phyloP scores from a whole-genome alignment of 331 rosid genomes.

The Ulmus americana region DNA sequence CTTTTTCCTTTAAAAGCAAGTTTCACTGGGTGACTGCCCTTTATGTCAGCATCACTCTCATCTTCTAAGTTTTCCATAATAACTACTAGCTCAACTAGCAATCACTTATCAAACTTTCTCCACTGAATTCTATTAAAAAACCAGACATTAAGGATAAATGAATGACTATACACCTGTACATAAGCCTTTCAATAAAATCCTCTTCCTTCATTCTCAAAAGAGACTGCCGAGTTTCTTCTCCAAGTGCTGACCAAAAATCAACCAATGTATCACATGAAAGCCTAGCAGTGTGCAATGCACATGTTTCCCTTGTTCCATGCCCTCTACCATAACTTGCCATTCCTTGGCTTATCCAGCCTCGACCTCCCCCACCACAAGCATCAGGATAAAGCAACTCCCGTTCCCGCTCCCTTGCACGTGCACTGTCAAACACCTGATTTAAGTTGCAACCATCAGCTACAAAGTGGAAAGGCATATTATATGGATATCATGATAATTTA shows the following conservation, averaged over 20 bases:
- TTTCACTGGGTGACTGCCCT: constrained; percentile 24
- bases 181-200: constrained; percentile 96
- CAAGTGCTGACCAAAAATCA: constrained; percentile 96
- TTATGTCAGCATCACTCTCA: constrained; percentile 13
- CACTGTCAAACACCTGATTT: constrained; percentile 86
- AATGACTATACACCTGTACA: constrained; percentile 79
- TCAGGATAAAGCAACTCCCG: constrained; percentile 96
- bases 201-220: constrained; percentile 98
- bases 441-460: constrained; percentile 30
- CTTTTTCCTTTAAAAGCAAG: constrained; percentile 15
- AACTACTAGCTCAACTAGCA: constrained; percentile 17
- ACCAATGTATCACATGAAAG: constrained; percentile 95
- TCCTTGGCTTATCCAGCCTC: constrained; percentile 99
- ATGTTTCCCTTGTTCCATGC: constrained; percentile 91
- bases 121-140: constrained; percentile 27
- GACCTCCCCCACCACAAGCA: constrained; percentile 99
- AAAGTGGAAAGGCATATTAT: constrained; percentile 13
- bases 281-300: constrained; percentile 95
- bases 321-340: constrained; percentile 82
- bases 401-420: constrained; percentile 93
- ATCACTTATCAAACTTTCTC: constrained; percentile 9
- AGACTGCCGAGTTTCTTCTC: constrained; percentile 92
- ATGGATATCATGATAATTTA: constrained; percentile 11
- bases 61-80: constrained; percentile 1
- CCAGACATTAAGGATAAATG: constrained; percentile 23